Evolutionary conservation across 2,329 filamentous ascomycete species (phyloP).

Genomic region (Spiromastix sp.): DNA sequence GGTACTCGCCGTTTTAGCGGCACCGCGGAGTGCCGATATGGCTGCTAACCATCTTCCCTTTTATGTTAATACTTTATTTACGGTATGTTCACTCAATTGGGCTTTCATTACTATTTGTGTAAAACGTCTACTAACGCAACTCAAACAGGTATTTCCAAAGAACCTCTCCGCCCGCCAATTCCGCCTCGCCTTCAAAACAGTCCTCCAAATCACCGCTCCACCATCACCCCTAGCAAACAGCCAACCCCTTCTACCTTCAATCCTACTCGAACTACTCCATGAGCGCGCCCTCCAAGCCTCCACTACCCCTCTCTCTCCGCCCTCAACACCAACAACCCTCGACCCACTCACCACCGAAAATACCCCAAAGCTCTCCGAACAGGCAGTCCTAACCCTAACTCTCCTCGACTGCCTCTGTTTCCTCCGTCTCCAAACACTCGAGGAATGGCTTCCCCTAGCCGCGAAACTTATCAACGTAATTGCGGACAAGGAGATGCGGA

Average conservation of each 20-base stretch:
- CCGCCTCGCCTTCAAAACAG: slow-evolving; percentile 73
- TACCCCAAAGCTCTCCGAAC: slow-evolving; percentile 51
- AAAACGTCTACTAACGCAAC: too few relatives aligned
- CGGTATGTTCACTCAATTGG: slow-evolving; percentile 24
- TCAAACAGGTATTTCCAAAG: slow-evolving; percentile 56
- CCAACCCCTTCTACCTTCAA: slow-evolving; percentile 69
- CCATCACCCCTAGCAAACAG: slow-evolving; percentile 63
- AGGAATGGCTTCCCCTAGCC: slow-evolving; percentile 69
- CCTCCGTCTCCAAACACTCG: slow-evolving; percentile 57
- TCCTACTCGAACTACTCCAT: slow-evolving; percentile 66
- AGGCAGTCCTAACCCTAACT: slow-evolving; percentile 64
- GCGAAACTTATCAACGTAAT: slow-evolving; percentile 59
- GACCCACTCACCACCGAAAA: slow-evolving; percentile 18
- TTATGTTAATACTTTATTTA: slow-evolving; percentile 72
- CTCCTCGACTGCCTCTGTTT: slow-evolving; percentile 70
- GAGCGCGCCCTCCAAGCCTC: slow-evolving; percentile 51
- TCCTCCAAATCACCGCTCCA: slow-evolving; percentile 71
- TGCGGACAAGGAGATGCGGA: slow-evolving; percentile 49
- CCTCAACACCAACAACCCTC: slow-evolving; percentile 23
- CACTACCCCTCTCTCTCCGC: slow-evolving; percentile 34
- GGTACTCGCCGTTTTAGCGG: slow-evolving; percentile 67
- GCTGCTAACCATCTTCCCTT: slow-evolving; percentile 65
- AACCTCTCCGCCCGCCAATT: slow-evolving; percentile 78
- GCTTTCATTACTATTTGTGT: not conserved
- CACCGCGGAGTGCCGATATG: slow-evolving; percentile 63